Evolutionary conservation across 495 filamentous ascomycete genomes (phyloP).

Genomic region (Letharia columbiana): DNA sequence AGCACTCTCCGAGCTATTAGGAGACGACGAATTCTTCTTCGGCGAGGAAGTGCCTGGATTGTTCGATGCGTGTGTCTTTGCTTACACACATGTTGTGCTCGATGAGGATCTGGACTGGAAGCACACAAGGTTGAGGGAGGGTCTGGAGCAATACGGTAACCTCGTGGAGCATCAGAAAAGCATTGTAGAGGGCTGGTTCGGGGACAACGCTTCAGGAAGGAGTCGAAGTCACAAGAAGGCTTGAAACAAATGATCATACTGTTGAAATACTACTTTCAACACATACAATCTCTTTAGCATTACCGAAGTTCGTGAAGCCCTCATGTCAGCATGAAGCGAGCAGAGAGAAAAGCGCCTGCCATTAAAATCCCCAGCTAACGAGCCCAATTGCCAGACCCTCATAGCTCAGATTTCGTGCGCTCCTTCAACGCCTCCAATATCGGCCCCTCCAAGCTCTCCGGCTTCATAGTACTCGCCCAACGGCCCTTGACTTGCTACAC

Average conservation of each 20-base stretch:
- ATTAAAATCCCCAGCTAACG: background rate
- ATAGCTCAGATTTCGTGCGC: constrained; percentile 27
- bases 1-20: constrained; percentile 64
- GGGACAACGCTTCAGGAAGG: background rate
- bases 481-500: constrained; percentile 54
- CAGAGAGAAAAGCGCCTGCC: background rate
- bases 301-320: background rate
- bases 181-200: constrained; percentile 30
- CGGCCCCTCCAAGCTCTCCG: constrained; percentile 60
- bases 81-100: constrained; percentile 78
- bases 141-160: constrained; percentile 35
- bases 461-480: constrained; percentile 82
- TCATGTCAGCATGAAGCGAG: background rate
- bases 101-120: constrained; percentile 53
- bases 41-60: constrained; percentile 51
- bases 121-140: constrained; percentile 35
- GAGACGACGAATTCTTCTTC: constrained; percentile 60
- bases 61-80: constrained; percentile 84
- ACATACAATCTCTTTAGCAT: background rate
- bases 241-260: background rate
- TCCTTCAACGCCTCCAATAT: constrained; percentile 70
- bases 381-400: background rate
- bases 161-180: constrained; percentile 48
- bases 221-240: background rate
- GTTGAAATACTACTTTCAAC: no score